Evolutionary conservation across 1,284 basidiomycete genomes (phyloP).

Genomic region (Leccinum fallax): DNA sequence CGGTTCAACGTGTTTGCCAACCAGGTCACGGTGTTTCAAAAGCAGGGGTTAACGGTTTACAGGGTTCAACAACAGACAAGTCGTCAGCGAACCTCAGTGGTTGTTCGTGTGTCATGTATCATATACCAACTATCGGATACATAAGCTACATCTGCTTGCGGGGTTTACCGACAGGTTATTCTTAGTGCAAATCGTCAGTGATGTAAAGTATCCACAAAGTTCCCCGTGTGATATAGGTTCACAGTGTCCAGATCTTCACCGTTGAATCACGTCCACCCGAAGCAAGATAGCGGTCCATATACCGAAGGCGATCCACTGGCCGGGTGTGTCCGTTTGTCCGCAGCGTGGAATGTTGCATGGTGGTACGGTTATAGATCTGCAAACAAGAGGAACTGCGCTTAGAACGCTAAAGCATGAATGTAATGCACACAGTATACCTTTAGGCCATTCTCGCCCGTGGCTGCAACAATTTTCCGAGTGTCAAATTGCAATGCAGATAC

Average conservation of each 20-base stretch:
- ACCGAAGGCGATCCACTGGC: conserved; percentile 88
- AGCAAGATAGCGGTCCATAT: conserved; percentile 96
- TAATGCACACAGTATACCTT: conserved; percentile 57
- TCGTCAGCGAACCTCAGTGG: too few species aligned
- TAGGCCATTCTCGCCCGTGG: conserved; percentile 91
- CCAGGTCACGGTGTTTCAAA: too few species aligned
- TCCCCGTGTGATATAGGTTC: conserved; percentile 27
- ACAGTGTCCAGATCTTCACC: conserved; percentile 97
- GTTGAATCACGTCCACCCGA: conserved; percentile 88
- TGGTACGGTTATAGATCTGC: conserved; percentile 95
- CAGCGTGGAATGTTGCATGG: conserved; percentile 84
- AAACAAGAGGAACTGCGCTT: background rate
- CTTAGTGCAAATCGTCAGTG: conserved; percentile 17
- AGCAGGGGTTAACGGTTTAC: too few species aligned
- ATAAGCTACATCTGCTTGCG: conserved; percentile 17
- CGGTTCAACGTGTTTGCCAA: too few species aligned
- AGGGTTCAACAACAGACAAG: too few species aligned
- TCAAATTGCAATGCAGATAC: conserved; percentile 96
- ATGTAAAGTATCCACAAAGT: conserved; percentile 18
- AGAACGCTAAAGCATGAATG: conserved; percentile 2
- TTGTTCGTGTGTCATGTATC: too few species aligned
- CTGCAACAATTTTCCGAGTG: conserved; percentile 89
- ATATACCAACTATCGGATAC: too few species aligned
- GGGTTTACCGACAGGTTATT: conserved; percentile 24
- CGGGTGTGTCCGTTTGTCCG: conserved; percentile 89